These are phyloP conservation scores for Aspergillus awamori DNA, from an alignment of 2,329 filamentous ascomycete genomes.

Conservation along the genomic window DNA sequence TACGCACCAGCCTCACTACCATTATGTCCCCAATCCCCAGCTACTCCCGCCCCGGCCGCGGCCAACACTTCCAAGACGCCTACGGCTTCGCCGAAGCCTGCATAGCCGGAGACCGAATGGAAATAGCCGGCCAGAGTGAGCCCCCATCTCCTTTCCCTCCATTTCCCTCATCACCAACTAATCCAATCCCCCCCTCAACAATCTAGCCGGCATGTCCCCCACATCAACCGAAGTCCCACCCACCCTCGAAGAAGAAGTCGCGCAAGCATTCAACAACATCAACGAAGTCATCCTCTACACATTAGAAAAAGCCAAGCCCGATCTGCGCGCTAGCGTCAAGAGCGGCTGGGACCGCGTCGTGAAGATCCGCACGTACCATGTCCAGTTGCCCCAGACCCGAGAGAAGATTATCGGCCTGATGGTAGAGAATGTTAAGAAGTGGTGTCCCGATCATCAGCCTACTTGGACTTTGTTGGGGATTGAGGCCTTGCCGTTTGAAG, in stretches of 20 bases:
- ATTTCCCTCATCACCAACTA: neutral
- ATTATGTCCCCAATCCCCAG: constrained; percentile 1
- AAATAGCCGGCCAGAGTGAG: constrained; percentile 4
- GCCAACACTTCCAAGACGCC: constrained; percentile 8
- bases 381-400: neutral
- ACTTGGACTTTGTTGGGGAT: constrained; percentile 7
- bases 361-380: constrained; percentile 8
- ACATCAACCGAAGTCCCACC: constrained; percentile 1
- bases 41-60: constrained; percentile 10
- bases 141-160: neutral
- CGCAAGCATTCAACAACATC: constrained; percentile 8
- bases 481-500: constrained; percentile 9
- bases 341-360: constrained; percentile 1
- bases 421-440: constrained; percentile 1
- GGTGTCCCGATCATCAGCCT: constrained; percentile 7
- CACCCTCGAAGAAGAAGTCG: constrained; percentile 4
- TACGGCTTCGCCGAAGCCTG: constrained; percentile 8
- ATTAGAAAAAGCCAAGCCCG: neutral
- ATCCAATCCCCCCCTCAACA: too few species aligned
- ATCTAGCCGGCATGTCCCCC: constrained; percentile 1
- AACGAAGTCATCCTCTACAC: constrained; percentile 10
- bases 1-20: neutral
- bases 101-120: constrained; percentile 8
- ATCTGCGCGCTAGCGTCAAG: neutral
- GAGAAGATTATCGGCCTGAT: constrained; percentile 6